These are phyloP conservation scores for Terfezia claveryi DNA, from an alignment of 495 filamentous ascomycete genomes.

Conservation along the genomic window DNA sequence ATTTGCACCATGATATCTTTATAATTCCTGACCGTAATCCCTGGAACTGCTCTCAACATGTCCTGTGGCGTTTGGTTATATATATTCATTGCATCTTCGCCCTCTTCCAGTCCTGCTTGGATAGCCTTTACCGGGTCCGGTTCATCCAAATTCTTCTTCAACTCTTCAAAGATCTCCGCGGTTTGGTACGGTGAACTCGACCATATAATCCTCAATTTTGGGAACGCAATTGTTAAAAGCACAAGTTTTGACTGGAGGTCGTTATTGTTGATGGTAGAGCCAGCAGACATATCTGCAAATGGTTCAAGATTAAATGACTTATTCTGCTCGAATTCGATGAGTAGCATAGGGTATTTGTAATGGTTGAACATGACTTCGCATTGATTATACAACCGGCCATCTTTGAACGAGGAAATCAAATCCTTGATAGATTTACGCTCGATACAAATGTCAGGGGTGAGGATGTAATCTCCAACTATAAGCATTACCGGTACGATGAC, in stretches of 20 bases:
- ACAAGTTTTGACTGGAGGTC: conserved; percentile 87
- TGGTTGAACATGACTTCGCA: conserved; percentile 82
- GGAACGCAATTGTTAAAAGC: conserved; percentile 79
- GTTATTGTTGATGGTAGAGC: conserved; percentile 7
- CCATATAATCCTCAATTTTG: conserved; percentile 77
- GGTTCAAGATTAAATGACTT: conserved; percentile 84
- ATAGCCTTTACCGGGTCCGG: conserved; percentile 80
- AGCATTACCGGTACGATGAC: conserved; percentile 79
- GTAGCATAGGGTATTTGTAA: conserved; percentile 73
- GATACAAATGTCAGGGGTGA: conserved; percentile 72
- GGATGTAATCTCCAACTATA: conserved; percentile 90
- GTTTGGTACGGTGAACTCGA: conserved; percentile 85
- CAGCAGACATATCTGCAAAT: conserved; percentile 17
- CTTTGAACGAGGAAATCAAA: conserved; percentile 71
- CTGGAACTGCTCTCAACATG: conserved; percentile 70
- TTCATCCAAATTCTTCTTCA: conserved; percentile 73
- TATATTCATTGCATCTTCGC: conserved; percentile 27
- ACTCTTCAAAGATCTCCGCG: conserved; percentile 81
- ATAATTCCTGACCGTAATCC: conserved; percentile 59
- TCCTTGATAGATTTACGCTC: conserved; percentile 87
- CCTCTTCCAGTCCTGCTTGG: conserved; percentile 51
- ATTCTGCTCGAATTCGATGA: conserved; percentile 95
- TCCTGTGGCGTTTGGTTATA: conserved; percentile 56
- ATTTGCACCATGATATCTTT: conserved; percentile 46
- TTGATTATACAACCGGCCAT: conserved; percentile 80